Conservation (phyloP, 2,329 filamentous ascomycete species). For the Phialophora chinensis region DNA sequence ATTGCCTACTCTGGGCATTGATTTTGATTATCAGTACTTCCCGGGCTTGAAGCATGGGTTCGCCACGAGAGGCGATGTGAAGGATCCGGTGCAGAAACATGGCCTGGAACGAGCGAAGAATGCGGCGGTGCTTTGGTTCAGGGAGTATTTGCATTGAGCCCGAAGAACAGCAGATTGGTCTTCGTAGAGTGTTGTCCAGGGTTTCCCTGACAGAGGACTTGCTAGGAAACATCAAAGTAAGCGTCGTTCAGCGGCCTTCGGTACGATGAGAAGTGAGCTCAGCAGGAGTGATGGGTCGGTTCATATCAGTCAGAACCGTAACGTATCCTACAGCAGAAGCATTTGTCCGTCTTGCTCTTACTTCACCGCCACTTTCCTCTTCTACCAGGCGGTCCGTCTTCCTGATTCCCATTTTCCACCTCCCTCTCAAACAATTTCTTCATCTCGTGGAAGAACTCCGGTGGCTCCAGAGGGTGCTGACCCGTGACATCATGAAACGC, state of each 20-base stretch:
- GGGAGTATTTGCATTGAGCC: slow-evolving; percentile 15
- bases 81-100: slow-evolving; percentile 48
- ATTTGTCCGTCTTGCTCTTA: neutral
- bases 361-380: neutral
- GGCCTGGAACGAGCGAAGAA: slow-evolving; percentile 58
- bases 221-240: neutral
- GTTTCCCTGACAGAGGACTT: neutral
- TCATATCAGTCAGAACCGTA: neutral
- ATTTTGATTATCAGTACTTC: slow-evolving; percentile 60
- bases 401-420: neutral
- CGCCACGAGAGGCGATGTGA: slow-evolving; percentile 51
- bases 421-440: neutral
- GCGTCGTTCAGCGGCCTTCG: neutral
- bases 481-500: slow-evolving; percentile 59
- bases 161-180: neutral
- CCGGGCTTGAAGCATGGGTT: slow-evolving; percentile 57
- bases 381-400: neutral
- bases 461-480: slow-evolving; percentile 53
- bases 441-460: slow-evolving; percentile 55
- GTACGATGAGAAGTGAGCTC: neutral
- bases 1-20: slow-evolving; percentile 48
- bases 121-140: slow-evolving; percentile 55
- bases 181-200: neutral
- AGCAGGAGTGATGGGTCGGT: neutral
- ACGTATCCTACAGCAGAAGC: neutral